Evolutionary conservation across 1,139 yeast species (phyloP).

Genomic region (Diutina ranongensis): DNA sequence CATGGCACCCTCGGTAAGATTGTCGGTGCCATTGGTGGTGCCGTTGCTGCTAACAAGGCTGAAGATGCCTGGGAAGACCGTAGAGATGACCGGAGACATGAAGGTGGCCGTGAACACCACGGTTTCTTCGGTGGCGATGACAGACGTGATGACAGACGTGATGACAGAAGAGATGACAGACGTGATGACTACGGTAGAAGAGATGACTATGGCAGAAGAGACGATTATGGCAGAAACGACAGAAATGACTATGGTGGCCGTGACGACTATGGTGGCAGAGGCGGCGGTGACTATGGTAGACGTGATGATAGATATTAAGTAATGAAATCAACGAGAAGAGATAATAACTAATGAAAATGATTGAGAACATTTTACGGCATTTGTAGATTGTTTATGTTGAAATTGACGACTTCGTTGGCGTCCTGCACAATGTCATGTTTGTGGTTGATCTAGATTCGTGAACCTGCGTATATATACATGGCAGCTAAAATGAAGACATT

Average conservation of each 20-base stretch:
- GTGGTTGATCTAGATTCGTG: too few relatives aligned
- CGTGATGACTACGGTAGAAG: background rate
- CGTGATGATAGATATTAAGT: too few relatives aligned
- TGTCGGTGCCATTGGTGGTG: slow-evolving; percentile 53
- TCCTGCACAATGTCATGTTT: too few relatives aligned
- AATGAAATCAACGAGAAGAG: too few relatives aligned
- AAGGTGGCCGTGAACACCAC: background rate
- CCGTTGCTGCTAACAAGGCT: slow-evolving; percentile 43
- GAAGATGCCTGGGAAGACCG: slow-evolving; percentile 21
- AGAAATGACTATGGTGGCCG: background rate
- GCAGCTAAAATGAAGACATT: too few relatives aligned
- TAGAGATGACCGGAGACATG: background rate
- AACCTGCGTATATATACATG: too few relatives aligned
- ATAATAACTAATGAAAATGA: too few relatives aligned
- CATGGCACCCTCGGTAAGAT: slow-evolving; percentile 43
- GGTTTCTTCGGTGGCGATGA: background rate
- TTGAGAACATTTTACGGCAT: too few relatives aligned
- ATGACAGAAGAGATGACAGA: slow-evolving; percentile 2
- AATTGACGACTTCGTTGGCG: too few relatives aligned
- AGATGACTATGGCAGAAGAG: background rate
- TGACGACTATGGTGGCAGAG: background rate
- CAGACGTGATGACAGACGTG: background rate
- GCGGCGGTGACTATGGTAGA: background rate
- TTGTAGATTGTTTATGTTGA: too few relatives aligned
- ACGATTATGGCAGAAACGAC: background rate